Base-by-base conservation (phyloP, 306 rosid species). In the Fagus sylvatica region DNA sequence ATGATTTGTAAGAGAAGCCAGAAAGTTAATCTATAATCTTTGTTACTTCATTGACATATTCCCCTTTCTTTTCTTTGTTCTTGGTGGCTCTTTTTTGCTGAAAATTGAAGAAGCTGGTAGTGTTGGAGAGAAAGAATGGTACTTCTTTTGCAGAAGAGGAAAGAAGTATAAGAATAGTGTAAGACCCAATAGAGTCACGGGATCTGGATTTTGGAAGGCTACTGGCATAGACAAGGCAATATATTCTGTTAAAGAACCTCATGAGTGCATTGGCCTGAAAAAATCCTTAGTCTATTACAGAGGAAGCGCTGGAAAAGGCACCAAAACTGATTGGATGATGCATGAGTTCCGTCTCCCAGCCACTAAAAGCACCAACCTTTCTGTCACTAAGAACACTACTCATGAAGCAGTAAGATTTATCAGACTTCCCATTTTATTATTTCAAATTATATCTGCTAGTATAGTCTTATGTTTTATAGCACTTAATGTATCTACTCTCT, bases 171-270 rank as follows among this genome's bases (percentile, higher is more conserved):
- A 78, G 76, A 84, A 84, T 8, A 84, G 87, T 39, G 42, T 76
- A 48, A 84, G 87, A 55, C 87, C 87, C 5, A 84, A 84, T 60
- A 66, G 87, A 16, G 87, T 84, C n/a, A 80, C 87, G 0, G 74
- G 69, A 12, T 80, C 79, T 9, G 87, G 87, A 12, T 84, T 84
- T 68, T 84, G 87, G 87, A 84, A 84, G 64, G 87, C 87, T 1
- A 84, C 87, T 0, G 87, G 87, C 37, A 84, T 84, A 6, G 87
- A 84, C 71, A 80, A 74, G 36, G 71, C 82, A 1, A 79, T 84
- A 7, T 69, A 84, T 70, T 77, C 80, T 66, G 49, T 36, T 15
- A 19, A 6, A 33, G 70, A 66, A 37, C 37, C 16, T 36, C 70
- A 65, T 12, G 71, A 66, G 13, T 37, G 71, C 71, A 6, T 66